phyloP scores from a whole-genome alignment of 2,329 filamentous ascomycete species.

The Cladosporium colombiae region DNA sequence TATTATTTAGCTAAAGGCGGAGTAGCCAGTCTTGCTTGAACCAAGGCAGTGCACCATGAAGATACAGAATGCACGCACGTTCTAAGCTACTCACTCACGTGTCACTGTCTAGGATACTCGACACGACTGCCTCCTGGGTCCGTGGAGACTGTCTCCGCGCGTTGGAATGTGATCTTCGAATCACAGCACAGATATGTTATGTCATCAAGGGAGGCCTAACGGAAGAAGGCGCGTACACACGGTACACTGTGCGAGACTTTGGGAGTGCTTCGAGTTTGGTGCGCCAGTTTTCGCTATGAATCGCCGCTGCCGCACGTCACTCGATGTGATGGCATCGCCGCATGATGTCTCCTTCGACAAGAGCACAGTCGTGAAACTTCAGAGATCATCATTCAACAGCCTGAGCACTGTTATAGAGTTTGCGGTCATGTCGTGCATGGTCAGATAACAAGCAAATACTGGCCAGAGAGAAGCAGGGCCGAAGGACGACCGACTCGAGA shows the following conservation, averaged over 20 bases:
- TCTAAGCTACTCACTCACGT: neutral
- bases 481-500: conserved; percentile 14
- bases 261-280: neutral
- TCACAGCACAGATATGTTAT: neutral
- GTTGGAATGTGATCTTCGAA: neutral
- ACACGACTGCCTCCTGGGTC: no score
- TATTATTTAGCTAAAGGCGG: neutral
- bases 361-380: neutral
- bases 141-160: neutral
- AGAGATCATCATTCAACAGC: conserved; percentile 6
- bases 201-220: neutral
- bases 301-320: neutral
- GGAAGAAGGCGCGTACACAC: neutral
- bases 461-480: conserved; percentile 5
- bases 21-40: neutral
- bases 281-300: neutral
- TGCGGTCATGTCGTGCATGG: neutral
- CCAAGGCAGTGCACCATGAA: neutral
- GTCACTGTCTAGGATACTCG: neutral
- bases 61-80: neutral
- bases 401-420: neutral
- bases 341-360: neutral
- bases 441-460: neutral
- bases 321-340: neutral
- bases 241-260: neutral